Evolutionary conservation across 1,139 yeast species (phyloP).

Genomic region (Arxiozyma telluris): DNA sequence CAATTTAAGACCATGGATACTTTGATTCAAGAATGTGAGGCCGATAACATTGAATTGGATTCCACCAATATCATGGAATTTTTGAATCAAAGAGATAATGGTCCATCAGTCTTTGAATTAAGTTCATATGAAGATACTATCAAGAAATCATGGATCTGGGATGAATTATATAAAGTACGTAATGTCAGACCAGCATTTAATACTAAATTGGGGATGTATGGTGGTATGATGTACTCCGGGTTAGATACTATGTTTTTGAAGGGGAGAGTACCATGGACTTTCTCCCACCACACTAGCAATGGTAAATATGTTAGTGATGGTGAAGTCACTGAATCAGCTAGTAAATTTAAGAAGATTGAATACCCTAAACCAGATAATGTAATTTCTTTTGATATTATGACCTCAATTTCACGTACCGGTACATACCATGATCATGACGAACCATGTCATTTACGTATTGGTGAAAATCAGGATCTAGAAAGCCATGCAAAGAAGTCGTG

Average conservation of each 20-base stretch:
- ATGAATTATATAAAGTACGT: constrained; percentile 74
- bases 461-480: constrained; percentile 52
- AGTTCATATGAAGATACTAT: constrained; percentile 53
- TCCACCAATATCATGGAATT: not conserved
- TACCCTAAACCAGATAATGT: constrained; percentile 93
- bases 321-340: constrained; percentile 57
- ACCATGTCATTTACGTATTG: constrained; percentile 75
- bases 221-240: constrained; percentile 81
- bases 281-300: constrained; percentile 23
- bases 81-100: not conserved
- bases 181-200: constrained; percentile 88
- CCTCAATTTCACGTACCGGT: constrained; percentile 92
- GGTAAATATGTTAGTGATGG: constrained; percentile 64
- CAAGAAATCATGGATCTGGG: constrained; percentile 72
- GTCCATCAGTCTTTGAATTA: constrained; percentile 29
- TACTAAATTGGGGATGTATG: constrained; percentile 54
- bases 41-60: not conserved
- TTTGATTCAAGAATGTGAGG: not conserved
- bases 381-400: constrained; percentile 79
- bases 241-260: constrained; percentile 66
- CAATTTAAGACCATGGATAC: not conserved
- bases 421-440: constrained; percentile 94
- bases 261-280: constrained; percentile 85
- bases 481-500: constrained; percentile 61
- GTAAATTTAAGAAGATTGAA: constrained; percentile 55